Evolutionary conservation across 2,329 filamentous ascomycete species (phyloP).

Genomic region (Thielaviopsis euricoi): DNA sequence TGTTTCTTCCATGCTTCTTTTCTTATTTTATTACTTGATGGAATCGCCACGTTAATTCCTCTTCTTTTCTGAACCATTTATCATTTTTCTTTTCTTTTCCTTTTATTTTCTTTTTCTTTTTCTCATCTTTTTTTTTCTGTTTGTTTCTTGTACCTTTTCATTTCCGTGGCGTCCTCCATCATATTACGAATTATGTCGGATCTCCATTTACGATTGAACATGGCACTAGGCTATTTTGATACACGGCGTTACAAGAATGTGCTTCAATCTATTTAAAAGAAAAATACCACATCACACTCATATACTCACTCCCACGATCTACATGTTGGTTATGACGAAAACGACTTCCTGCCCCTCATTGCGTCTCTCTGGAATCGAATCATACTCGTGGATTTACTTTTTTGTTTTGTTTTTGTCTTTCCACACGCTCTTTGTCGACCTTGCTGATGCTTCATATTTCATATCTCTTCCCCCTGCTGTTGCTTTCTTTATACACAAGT

Average conservation of each 20-base stretch:
- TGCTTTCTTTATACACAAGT: background rate
- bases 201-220: constrained; percentile 1
- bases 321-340: constrained; percentile 3
- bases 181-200: constrained; percentile 12
- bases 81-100: background rate
- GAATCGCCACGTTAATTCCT: constrained; percentile 8
- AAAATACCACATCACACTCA: background rate
- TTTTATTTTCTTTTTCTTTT: constrained; percentile 6
- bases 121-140: background rate
- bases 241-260: background rate
- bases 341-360: background rate
- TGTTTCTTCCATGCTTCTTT: background rate
- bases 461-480: background rate
- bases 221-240: background rate
- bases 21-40: constrained; percentile 3
- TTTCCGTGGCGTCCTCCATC: constrained; percentile 3
- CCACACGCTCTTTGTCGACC: background rate
- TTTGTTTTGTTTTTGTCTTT: background rate
- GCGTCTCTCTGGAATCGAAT: background rate
- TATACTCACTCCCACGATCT: background rate
- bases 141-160: constrained; percentile 9
- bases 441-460: background rate
- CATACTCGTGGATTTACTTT: background rate
- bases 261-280: constrained; percentile 1
- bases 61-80: background rate